Evolutionary conservation across 2,329 filamentous ascomycete genomes (phyloP).

Genomic region (Stagonosporopsis chrysanthemi): DNA sequence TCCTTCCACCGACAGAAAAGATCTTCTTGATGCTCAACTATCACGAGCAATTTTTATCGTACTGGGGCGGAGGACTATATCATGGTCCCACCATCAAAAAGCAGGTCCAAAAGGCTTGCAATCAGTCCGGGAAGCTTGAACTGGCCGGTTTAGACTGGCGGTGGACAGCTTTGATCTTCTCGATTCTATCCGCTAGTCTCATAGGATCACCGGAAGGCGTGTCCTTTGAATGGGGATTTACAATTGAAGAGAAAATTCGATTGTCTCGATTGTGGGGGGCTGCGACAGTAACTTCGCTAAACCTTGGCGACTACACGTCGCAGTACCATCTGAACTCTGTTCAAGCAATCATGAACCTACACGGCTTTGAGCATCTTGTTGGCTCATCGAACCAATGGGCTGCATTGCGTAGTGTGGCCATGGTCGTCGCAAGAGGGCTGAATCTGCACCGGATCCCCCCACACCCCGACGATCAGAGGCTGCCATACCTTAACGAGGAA

Average conservation of each 20-base stretch:
- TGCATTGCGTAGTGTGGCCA: constrained; percentile 55
- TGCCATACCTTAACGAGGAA: constrained; percentile 24
- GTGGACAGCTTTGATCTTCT: constrained; percentile 55
- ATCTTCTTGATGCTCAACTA: constrained; percentile 47
- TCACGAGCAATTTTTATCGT: constrained; percentile 49
- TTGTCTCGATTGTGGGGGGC: constrained; percentile 57
- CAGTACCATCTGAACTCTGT: constrained; percentile 47
- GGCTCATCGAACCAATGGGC: constrained; percentile 59
- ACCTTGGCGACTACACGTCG: constrained; percentile 57
- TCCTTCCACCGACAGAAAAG: constrained; percentile 44
- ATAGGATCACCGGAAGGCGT: constrained; percentile 50
- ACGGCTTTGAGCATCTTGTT: constrained; percentile 59
- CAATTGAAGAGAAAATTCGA: constrained; percentile 50
- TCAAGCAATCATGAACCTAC: constrained; percentile 57
- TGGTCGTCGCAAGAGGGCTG: constrained; percentile 58
- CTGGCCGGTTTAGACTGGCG: constrained; percentile 38
- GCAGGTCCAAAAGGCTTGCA: constrained; percentile 51
- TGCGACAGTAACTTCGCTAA: constrained; percentile 55
- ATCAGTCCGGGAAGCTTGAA: constrained; percentile 50
- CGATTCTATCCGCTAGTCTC: constrained; percentile 55
- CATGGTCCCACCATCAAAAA: constrained; percentile 50
- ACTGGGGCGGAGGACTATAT: constrained; percentile 52
- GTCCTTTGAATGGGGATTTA: constrained; percentile 55
- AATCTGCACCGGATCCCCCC: constrained; percentile 52
- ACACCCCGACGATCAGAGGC: constrained; percentile 38